These are phyloP conservation scores for Zalaria sp. DNA, from an alignment of 2,329 filamentous ascomycete species.

Conservation along the genomic window DNA sequence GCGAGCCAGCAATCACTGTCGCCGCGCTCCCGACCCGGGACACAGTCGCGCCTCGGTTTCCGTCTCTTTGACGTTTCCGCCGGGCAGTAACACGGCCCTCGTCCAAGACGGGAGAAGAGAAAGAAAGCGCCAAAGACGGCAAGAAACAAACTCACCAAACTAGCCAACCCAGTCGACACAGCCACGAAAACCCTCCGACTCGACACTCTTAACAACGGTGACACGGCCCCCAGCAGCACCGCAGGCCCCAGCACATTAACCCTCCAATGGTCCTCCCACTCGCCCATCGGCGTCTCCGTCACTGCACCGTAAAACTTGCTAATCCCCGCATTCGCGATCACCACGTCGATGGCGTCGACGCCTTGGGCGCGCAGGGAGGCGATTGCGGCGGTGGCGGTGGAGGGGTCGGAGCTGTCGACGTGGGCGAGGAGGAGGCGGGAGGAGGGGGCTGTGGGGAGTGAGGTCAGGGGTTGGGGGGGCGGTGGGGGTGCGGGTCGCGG, in stretches of 20 bases:
- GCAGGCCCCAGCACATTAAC: slow-evolving; percentile 25
- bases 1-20: too few species aligned
- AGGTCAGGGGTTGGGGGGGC: slow-evolving; percentile 16
- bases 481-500: slow-evolving; percentile 22
- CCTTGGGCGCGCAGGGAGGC: slow-evolving; percentile 11
- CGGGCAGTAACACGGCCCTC: too few species aligned
- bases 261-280: slow-evolving; percentile 16
- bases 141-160: too few species aligned
- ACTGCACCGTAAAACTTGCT: slow-evolving; percentile 6
- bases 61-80: too few species aligned
- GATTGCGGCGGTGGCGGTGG: slow-evolving; percentile 14
- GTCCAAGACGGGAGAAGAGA: too few species aligned
- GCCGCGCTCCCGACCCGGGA: too few species aligned
- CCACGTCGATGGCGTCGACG: slow-evolving; percentile 13
- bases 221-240: slow-evolving; percentile 30
- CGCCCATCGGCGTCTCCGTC: slow-evolving; percentile 12
- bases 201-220: slow-evolving; percentile 20
- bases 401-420: slow-evolving; percentile 26
- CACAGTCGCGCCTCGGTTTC: too few species aligned
- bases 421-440: slow-evolving; percentile 28
- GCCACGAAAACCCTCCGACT: slow-evolving; percentile 23
- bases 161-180: slow-evolving; percentile 12
- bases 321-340: slow-evolving; percentile 11
- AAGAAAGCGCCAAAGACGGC: too few species aligned
- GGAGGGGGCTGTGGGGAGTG: slow-evolving; percentile 20